Evolutionary conservation across 208 protist genomes (phyloP), one percentile per base, ranked within the genome.

Genomic region (Acanthamoeba polyphaga): DNA sequence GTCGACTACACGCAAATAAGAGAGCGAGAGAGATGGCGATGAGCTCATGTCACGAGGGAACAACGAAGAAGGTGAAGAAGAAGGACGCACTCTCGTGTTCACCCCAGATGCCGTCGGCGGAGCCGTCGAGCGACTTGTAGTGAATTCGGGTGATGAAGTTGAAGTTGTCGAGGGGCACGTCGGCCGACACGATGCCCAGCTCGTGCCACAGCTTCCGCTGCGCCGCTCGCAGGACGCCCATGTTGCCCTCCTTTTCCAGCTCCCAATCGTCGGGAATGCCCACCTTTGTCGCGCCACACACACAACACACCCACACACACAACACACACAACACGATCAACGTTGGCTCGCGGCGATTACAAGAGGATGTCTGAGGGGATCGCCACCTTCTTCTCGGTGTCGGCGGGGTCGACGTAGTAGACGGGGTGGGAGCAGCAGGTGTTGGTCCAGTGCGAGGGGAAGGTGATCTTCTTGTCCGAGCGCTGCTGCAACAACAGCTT

Each of bases 381-480:
- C 24, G 51, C 5, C 32, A 72, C 89, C 43, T 94, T 12, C 10
- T 49, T 58, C 89, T 97, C 88, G 19, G 93, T 66, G 74, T 97
- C 95, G 27, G 85, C 29, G 9, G 91, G 78, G 51, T 96, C 95
- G 32, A 74, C 43, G 0, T 74, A 32, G 95, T 97, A 95, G 8
- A 98, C 95, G 34, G 98, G 98, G 92, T 99, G 98, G 24, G 95
- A 97, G 94, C 98, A 99, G 92, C 97, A 98, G 15, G 98, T 98
- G 95, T 99, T 99, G 24, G 98, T 98, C 97, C 97, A 99, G 29
- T 95, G 74, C 43, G 85, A 76, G 17, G 98, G 98, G 82, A 99
- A 99, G 12, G 97, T 98, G 51, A 98, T 98, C 96, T 99, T 99
- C 68, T 97, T 95, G 15, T 55, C 34, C 27, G 98, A 96, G 29